Base-by-base conservation (phyloP, 2,329 filamentous ascomycete genomes). In the Cercospora brassicicola region DNA sequence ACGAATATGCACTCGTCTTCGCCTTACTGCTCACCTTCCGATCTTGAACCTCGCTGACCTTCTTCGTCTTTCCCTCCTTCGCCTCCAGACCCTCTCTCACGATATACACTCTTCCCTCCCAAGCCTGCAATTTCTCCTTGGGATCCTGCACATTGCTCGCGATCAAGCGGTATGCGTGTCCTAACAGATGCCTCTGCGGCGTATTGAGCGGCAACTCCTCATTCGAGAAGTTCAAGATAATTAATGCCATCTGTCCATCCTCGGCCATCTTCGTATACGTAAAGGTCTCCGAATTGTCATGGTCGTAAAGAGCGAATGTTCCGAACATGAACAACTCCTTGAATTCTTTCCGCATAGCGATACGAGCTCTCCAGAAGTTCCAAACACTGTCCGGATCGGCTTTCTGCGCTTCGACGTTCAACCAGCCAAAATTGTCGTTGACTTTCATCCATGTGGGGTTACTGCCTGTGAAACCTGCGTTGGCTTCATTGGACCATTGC, bases 381-480 rank as follows among this genome's bases (percentile, higher is more conserved):
- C 89, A 86, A 20, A 89, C 83, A 7, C 85, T 88, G 15, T 81
- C 74, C 1, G 75, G 75, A 67, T 87, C 81, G 2, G 73, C 74
- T 2, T 82, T 75, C 76, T 91, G 87, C 0, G 80, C 73, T 1
- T 83, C 84, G 30, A 87, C 89, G 74, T 93, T 93, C 79, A 90
- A 82, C n/a, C 81, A 77, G 1, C 76, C 76, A 76, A 88, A 89
- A 75, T 88, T 85, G 65, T 89, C 86, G 75, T 91, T 89, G 45
- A 88, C 85, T 13, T 85, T 84, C 86, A 93, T 92, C 91, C 91
- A 93, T 2, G 90, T 89, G 64, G 82, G 83, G 1, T 79, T 79
- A 1, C 81, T 48, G 15, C 68, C 81, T 0, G 89, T 88, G 80
- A 93, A 93, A 10, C 91, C 90, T 0, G 83, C 89, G 68, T 92